Evolutionary conservation across 805 yeast species (phyloP), one percentile per base, ranked within the genome.

Genomic region (Spencermartinsiella europaea): DNA sequence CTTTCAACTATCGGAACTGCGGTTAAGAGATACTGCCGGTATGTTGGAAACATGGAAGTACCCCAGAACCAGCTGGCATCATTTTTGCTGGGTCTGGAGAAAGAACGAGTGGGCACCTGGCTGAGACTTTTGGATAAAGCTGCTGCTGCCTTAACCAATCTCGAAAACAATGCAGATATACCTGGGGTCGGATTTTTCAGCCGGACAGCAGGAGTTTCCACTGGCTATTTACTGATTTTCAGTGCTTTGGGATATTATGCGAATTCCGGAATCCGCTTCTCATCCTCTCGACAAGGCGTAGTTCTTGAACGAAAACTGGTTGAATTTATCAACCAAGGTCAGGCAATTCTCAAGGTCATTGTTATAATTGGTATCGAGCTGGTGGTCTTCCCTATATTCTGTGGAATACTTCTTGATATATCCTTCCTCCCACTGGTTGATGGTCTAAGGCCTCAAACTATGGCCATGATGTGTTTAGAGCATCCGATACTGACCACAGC

Each of bases 381-480:
- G 42, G 73, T 85, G n/a, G 70, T 83, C 4, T 91, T 93, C 68
- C 99, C 99, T 1, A 72, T 85, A 0, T 80, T 80, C 56, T 89
- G 97, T 58, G 99, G 99, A 1, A 64, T 78, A 53, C 74, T 88
- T 58, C 63, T 91, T 21, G 90, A 84, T 55, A 68, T 83, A 48
- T 81, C 88, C 2, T 52, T 81, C 2, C 70, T 82, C 3, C 93
- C 95, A 1, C 54, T 84, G 2, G 56, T 80, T 40, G 56, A 51
- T 2, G 48, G 37, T 33, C 16, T 22, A 8, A n/a, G 15, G 12
- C 12, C 22, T 38, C 14, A 8, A 4, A 8, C 14, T 5, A 15
- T 14, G 16, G 33, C 44, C 8, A 14, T 38, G 1, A 27, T 36
- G 16, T 42, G 47, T 15, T 44, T 52, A 21, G 35, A 42, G 16